phyloP scores from a whole-genome alignment of 2,329 filamentous ascomycete species.

The Penicillium sclerotiorum region DNA sequence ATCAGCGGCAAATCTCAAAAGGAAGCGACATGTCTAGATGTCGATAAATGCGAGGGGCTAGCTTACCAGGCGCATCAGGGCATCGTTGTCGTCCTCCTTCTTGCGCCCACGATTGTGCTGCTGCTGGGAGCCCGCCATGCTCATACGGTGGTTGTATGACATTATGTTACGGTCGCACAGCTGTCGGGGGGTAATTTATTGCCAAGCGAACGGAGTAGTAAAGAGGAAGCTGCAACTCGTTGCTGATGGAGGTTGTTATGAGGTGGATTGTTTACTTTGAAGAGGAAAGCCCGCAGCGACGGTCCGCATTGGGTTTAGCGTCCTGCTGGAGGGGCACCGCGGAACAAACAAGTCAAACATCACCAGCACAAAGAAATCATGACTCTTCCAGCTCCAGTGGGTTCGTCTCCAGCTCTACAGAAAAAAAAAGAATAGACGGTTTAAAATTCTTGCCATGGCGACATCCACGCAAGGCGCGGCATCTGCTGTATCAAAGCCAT shows the following conservation, averaged over 20 bases:
- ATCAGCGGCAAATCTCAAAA: conserved; percentile 9
- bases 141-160: conserved; percentile 57
- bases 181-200: conserved; percentile 4
- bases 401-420: conserved; percentile 4
- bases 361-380: conserved; percentile 23
- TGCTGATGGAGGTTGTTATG: conserved; percentile 27
- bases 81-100: conserved; percentile 61
- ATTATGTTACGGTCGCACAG: conserved; percentile 32
- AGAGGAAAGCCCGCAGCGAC: conserved; percentile 24
- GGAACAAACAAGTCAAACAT: conserved; percentile 44
- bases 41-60: not conserved
- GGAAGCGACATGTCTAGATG: not conserved
- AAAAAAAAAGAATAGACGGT: too few species aligned
- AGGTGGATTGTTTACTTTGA: conserved; percentile 40
- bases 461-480: conserved; percentile 24
- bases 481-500: conserved; percentile 33
- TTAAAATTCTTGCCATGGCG: conserved; percentile 29
- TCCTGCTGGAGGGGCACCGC: conserved; percentile 30
- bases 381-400: conserved; percentile 20
- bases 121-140: conserved; percentile 48
- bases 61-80: conserved; percentile 59
- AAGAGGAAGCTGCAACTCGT: conserved; percentile 2
- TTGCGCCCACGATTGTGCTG: conserved; percentile 53
- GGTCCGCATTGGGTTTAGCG: conserved; percentile 34
- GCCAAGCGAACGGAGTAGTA: conserved; percentile 6